A percentile compares a stretch with the other conserved stretches of the same genome.
phyloP scores from a whole-genome alignment of 192 early-diverging fungal species.

The Globomyces pollinis-pini region DNA sequence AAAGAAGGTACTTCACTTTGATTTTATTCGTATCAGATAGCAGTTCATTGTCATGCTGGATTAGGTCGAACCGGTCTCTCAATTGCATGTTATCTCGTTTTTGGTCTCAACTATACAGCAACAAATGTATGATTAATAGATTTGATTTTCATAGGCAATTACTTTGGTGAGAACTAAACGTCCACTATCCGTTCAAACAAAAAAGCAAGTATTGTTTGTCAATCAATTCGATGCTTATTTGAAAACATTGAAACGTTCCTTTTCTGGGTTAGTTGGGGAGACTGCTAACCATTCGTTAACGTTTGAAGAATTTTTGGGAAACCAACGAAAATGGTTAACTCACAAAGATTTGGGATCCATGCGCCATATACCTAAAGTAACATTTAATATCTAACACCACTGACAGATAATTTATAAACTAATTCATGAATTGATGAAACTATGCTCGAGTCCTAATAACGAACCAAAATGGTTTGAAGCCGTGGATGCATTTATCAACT shows the following conservation, averaged over 20 bases:
- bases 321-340: constrained; percentile 22
- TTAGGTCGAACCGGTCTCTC: constrained; percentile 37
- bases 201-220: constrained; percentile 34
- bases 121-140: constrained; percentile 4
- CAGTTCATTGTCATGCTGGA: constrained; percentile 49
- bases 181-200: constrained; percentile 36
- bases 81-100: constrained; percentile 45
- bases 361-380: constrained; percentile 34
- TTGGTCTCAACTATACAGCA: constrained; percentile 19
- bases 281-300: constrained; percentile 3
- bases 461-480: constrained; percentile 5
- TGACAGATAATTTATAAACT: background rate
- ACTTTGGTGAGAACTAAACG: constrained; percentile 17
- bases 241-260: constrained; percentile 17
- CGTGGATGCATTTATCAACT: background rate
- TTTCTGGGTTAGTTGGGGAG: constrained; percentile 17
- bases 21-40: too few species aligned
- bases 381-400: constrained; percentile 4
- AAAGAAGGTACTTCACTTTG: too few species aligned
- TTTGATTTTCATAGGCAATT: constrained; percentile 21
- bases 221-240: constrained; percentile 27
- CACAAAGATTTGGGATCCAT: constrained; percentile 18
- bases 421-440: constrained; percentile 2
- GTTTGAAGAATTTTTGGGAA: constrained; percentile 18
- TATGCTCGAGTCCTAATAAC: background rate